phyloP scores from a whole-genome alignment of 768 basidiomycete species.

The Flagelloscypha sp. region DNA sequence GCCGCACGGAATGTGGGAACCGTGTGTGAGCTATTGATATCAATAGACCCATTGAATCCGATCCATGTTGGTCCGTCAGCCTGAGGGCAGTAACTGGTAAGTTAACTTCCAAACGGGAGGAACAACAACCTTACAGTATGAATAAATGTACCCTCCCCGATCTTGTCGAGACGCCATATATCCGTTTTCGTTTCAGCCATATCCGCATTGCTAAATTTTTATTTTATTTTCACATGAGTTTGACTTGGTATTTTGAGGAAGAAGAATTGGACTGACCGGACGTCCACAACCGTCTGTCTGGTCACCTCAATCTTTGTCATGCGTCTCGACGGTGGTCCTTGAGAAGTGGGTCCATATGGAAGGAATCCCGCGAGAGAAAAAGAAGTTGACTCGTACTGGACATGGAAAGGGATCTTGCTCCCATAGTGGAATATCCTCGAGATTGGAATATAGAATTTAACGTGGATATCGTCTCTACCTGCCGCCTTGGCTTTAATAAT shows the following conservation, averaged over 20 bases:
- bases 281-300: conserved; percentile 63
- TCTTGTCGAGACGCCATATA: conserved; percentile 59
- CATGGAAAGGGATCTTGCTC: conserved; percentile 58
- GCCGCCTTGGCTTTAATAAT: conserved; percentile 29
- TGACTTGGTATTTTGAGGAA: no score
- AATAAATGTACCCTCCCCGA: conserved; percentile 56
- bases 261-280: conserved; percentile 26
- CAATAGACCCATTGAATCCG: conserved; percentile 55
- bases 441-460: conserved; percentile 44
- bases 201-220: conserved; percentile 44
- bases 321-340: conserved; percentile 22
- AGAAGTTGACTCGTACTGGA: conserved; percentile 49
- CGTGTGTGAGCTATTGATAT: conserved; percentile 37
- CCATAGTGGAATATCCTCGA: conserved; percentile 51
- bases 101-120: background rate
- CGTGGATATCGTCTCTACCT: conserved; percentile 30
- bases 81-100: conserved; percentile 22
- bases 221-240: no score
- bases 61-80: conserved; percentile 58
- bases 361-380: conserved; percentile 52
- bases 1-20: conserved; percentile 59
- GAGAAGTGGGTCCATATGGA: conserved; percentile 44
- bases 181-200: conserved; percentile 52
- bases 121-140: conserved; percentile 35
- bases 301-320: conserved; percentile 52